Evolutionary conservation across 768 basidiomycete genomes (phyloP).

Genomic region (Tricholoma saponaceum): DNA sequence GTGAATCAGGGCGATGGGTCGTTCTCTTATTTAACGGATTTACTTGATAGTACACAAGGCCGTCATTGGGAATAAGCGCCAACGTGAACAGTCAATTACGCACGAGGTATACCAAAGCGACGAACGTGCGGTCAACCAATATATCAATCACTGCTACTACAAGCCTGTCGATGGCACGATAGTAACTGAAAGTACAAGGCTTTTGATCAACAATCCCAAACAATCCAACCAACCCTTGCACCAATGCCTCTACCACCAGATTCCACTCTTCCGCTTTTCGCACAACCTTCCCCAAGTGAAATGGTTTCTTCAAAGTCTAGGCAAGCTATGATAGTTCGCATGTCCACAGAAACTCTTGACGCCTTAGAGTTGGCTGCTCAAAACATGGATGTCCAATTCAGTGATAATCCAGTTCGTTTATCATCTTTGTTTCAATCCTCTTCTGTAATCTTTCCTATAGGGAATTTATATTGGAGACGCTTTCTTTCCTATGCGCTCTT

Average conservation of each 20-base stretch:
- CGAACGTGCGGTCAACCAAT: background rate
- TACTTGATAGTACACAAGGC: background rate
- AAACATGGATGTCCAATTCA: constrained; percentile 59
- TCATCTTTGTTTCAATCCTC: background rate
- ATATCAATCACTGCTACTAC: too few relatives aligned
- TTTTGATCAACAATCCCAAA: background rate
- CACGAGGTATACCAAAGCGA: background rate
- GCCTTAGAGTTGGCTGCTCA: constrained; percentile 49
- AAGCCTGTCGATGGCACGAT: too few relatives aligned
- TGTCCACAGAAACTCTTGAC: constrained; percentile 70
- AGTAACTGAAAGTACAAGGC: too few relatives aligned
- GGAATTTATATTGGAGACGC: constrained; percentile 62
- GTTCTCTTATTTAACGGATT: background rate
- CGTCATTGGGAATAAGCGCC: too few relatives aligned
- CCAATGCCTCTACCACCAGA: constrained; percentile 64
- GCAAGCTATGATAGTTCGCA: constrained; percentile 70
- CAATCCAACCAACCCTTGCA: background rate
- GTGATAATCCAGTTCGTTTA: constrained; percentile 49
- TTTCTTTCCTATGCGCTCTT: constrained; percentile 56
- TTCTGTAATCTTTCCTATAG: constrained; percentile 28
- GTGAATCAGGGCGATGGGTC: background rate
- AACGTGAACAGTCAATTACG: too few relatives aligned
- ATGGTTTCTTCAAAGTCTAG: constrained; percentile 58
- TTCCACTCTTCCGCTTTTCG: constrained; percentile 53
- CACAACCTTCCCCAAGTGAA: constrained; percentile 52